phyloP scores from a whole-genome alignment of 441 rosid genomes.

The Syzygium syzygioides region DNA sequence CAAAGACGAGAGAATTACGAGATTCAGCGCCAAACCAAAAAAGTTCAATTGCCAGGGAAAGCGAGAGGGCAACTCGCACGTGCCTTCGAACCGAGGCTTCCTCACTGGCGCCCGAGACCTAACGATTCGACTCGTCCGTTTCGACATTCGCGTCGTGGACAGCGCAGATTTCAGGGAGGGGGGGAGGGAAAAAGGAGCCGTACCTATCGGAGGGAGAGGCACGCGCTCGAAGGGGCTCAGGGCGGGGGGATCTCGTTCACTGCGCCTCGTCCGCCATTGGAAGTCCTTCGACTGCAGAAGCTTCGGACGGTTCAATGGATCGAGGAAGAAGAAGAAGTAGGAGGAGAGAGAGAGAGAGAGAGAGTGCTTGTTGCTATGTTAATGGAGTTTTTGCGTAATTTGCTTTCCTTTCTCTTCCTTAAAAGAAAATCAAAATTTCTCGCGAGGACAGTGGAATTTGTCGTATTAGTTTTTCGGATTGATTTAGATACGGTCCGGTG shows the following conservation, averaged over 20 bases:
- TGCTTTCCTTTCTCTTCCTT: background rate
- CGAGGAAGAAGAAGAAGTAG: background rate
- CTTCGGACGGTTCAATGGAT: background rate
- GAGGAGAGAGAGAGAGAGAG: background rate
- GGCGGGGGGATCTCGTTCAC: background rate
- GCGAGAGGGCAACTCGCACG: constrained; percentile 4
- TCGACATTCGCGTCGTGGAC: background rate
- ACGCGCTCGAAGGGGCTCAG: background rate
- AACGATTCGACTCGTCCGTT: background rate
- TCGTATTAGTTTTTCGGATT: background rate
- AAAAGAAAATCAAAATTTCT: background rate
- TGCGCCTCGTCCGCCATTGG: background rate
- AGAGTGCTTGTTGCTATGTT: background rate
- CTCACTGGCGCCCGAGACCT: background rate
- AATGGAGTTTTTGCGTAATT: background rate
- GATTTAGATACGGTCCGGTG: background rate
- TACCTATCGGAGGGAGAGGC: background rate
- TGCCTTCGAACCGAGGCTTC: constrained; percentile 1
- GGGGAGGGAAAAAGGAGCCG: background rate
- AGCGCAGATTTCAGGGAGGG: background rate
- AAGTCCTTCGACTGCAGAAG: background rate
- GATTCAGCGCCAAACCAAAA: background rate
- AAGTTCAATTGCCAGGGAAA: constrained; percentile 3
- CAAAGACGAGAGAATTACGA: background rate
- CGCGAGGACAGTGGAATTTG: background rate